phyloP scores from a whole-genome alignment of 2,329 filamentous ascomycete species.

The Tolypocladium nubicola region DNA sequence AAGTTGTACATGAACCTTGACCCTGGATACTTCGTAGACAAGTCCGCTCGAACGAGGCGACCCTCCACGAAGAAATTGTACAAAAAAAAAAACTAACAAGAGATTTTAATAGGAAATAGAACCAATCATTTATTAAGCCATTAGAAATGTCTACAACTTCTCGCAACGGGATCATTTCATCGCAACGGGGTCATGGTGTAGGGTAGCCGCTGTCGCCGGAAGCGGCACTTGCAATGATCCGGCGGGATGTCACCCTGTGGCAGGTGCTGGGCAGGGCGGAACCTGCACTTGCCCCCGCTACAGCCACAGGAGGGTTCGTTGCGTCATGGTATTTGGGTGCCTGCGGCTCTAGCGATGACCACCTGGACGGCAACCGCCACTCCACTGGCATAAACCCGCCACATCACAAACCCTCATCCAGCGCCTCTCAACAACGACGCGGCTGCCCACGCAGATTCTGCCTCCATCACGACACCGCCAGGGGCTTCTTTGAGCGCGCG shows the following conservation, averaged over 20 bases:
- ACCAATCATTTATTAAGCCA: no score
- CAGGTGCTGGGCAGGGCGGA: not conserved
- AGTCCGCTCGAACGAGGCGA: no score
- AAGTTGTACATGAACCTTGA: no score
- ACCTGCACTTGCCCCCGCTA: not conserved
- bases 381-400: not conserved
- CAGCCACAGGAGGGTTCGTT: constrained; percentile 7
- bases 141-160: no score
- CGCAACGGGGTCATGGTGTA: not conserved
- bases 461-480: not conserved
- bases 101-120: no score
- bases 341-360: constrained; percentile 4
- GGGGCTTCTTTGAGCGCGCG: not conserved
- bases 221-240: constrained; percentile 2
- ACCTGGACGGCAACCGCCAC: not conserved
- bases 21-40: no score
- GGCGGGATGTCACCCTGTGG: not conserved
- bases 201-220: not conserved
- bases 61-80: no score
- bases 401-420: not conserved
- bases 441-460: not conserved
- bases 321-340: constrained; percentile 22
- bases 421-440: not conserved
- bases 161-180: no score
- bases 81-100: no score